Percentiles rank a stretch among this genome's conserved stretches.
These are phyloP conservation scores for Carex pumila DNA, from an alignment of 176 grass and related monocot genomes.

Conservation along the genomic window DNA sequence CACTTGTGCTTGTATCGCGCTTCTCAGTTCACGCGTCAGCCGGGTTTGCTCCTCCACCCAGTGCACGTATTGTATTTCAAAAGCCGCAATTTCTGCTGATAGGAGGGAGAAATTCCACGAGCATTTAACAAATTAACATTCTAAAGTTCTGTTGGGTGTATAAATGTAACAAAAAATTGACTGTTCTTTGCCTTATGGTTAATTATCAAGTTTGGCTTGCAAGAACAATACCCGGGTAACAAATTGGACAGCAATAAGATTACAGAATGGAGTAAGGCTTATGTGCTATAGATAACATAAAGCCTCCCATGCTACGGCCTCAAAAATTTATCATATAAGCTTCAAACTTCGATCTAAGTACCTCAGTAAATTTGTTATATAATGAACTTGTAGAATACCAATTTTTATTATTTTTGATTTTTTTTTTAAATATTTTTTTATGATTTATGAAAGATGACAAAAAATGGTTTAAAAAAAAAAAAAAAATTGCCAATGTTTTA, in stretches of 20 bases:
- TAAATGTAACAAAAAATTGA: not conserved
- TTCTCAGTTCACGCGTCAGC: constrained; percentile 50
- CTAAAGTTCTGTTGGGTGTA: not conserved
- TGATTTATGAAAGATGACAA: too few species aligned
- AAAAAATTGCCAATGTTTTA: too few species aligned
- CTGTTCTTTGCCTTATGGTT: not conserved
- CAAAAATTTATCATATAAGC: too few species aligned
- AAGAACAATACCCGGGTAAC: not conserved
- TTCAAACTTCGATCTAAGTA: too few species aligned
- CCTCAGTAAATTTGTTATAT: too few species aligned
- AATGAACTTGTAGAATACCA: too few species aligned
- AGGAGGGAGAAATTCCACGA: not conserved
- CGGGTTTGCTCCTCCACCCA: constrained; percentile 82
- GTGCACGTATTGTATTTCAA: constrained; percentile 72
- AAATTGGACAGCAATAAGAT: not conserved
- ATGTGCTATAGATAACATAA: too few species aligned
- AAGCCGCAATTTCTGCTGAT: constrained; percentile 40
- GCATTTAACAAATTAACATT: not conserved
- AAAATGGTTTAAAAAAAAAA: too few species aligned
- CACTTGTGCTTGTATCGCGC: constrained; percentile 48
- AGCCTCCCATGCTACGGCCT: too few species aligned
- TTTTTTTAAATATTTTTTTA: too few species aligned
- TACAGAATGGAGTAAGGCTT: not conserved
- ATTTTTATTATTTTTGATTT: too few species aligned
- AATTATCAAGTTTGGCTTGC: not conserved